Evolutionary conservation across 1,284 basidiomycete species (phyloP).

Genomic region (Vanrija sp.): DNA sequence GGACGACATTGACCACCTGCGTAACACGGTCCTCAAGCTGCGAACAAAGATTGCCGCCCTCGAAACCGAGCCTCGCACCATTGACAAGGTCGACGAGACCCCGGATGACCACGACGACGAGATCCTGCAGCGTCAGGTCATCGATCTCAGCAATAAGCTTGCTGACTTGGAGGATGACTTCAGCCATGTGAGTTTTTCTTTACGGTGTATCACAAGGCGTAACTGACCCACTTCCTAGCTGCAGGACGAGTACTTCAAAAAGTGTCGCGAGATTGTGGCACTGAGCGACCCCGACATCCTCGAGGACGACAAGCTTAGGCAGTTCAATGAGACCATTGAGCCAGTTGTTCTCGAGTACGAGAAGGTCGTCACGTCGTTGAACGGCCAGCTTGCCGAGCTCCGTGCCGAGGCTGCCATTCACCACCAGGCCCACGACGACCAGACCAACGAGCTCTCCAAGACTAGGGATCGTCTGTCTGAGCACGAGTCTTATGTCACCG

Average conservation of each 20-base stretch:
- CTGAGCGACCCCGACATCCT: slow-evolving; percentile 19
- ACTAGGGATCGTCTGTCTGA: slow-evolving; percentile 66
- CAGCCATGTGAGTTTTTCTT: slow-evolving; percentile 32
- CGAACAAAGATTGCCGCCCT: slow-evolving; percentile 57
- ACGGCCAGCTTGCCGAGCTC: slow-evolving; percentile 78
- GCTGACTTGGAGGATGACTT: slow-evolving; percentile 43
- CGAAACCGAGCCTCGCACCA: slow-evolving; percentile 52
- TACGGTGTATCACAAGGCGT: not conserved
- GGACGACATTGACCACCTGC: slow-evolving; percentile 97
- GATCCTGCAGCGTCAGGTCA: slow-evolving; percentile 59
- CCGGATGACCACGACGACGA: slow-evolving; percentile 57
- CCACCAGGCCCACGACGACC: slow-evolving; percentile 64
- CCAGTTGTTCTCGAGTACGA: slow-evolving; percentile 99
- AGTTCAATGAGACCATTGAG: slow-evolving; percentile 93
- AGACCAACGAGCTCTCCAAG: slow-evolving; percentile 69
- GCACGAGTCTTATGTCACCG: slow-evolving; percentile 79
- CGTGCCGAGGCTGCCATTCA: slow-evolving; percentile 64
- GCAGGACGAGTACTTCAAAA: slow-evolving; percentile 41
- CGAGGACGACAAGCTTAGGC: slow-evolving; percentile 41
- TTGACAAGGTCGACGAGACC: slow-evolving; percentile 9
- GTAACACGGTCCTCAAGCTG: slow-evolving; percentile 74
- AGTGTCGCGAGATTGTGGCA: slow-evolving; percentile 44
- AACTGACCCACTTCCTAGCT: slow-evolving; percentile 25
- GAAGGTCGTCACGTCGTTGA: slow-evolving; percentile 91
- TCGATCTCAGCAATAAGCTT: slow-evolving; percentile 16